Evolutionary conservation across 2,329 filamentous ascomycete genomes (phyloP).

Genomic region (Microsporum canis): DNA sequence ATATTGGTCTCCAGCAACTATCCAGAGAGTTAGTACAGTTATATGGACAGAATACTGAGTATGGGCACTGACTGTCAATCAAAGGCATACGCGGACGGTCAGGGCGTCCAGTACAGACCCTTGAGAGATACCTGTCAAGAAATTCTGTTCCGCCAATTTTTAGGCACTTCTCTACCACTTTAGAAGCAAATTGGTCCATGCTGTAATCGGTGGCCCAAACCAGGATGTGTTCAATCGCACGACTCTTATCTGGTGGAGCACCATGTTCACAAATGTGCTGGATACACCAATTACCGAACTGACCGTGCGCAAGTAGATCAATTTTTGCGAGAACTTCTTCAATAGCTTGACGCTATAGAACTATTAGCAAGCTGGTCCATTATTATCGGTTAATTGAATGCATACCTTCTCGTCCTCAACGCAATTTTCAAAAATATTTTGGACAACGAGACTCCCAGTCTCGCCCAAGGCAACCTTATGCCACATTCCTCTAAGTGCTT

Average conservation of each 20-base stretch:
- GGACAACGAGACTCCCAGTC: constrained; percentile 93
- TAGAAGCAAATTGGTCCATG: constrained; percentile 97
- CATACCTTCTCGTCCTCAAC: constrained; percentile 90
- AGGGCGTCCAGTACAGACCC: constrained; percentile 79
- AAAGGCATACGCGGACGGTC: constrained; percentile 92
- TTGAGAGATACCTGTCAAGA: constrained; percentile 79
- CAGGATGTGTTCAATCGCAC: constrained; percentile 91
- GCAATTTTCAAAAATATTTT: constrained; percentile 99
- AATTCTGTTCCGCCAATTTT: constrained; percentile 92
- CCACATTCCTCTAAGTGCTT: constrained; percentile 93
- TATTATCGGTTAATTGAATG: constrained; percentile 14
- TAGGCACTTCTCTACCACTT: constrained; percentile 97
- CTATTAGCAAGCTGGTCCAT: constrained; percentile 5
- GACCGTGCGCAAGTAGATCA: constrained; percentile 89
- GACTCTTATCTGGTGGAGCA: constrained; percentile 75
- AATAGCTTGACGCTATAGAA: constrained; percentile 76
- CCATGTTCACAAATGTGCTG: constrained; percentile 98
- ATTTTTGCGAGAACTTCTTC: constrained; percentile 93
- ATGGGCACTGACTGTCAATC: constrained; percentile 61
- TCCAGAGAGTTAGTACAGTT: constrained; percentile 1
- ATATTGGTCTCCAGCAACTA: constrained; percentile 90
- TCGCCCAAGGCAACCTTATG: constrained; percentile 95
- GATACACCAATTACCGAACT: constrained; percentile 99
- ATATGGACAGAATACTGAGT: not conserved
- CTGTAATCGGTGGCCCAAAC: constrained; percentile 91